Conservation (phyloP, 192 early-diverging fungal genomes). For the Coemansia umbellata region DNA sequence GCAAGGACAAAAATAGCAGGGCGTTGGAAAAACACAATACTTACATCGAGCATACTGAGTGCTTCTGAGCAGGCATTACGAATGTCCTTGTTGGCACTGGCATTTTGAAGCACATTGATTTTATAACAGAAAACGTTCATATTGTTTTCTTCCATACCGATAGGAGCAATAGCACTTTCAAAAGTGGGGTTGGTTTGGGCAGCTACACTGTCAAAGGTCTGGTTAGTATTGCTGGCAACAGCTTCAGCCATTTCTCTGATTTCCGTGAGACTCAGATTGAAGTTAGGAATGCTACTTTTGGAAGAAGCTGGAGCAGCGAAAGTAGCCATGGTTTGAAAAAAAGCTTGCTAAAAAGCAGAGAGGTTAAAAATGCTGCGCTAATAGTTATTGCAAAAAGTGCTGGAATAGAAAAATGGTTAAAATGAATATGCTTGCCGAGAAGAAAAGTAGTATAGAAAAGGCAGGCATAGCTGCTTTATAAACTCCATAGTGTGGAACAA, state of each 20-base stretch:
- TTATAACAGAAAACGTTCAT: background rate
- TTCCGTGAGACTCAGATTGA: background rate
- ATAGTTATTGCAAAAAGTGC: too few relatives aligned
- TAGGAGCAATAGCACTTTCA: constrained; percentile 7
- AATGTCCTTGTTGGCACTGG: constrained; percentile 48
- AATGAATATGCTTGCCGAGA: too few relatives aligned
- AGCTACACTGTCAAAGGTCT: background rate
- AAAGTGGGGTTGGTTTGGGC: constrained; percentile 16
- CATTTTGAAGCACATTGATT: constrained; percentile 2
- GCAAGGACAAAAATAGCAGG: background rate
- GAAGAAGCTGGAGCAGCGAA: too few relatives aligned
- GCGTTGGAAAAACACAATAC: background rate
- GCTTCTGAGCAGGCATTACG: constrained; percentile 60
- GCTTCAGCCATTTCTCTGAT: background rate
- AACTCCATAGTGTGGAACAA: too few relatives aligned
- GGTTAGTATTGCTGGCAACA: background rate
- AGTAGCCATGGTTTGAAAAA: too few relatives aligned
- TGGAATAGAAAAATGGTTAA: too few relatives aligned
- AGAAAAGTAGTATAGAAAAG: too few relatives aligned
- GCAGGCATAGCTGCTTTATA: too few relatives aligned
- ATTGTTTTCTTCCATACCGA: constrained; percentile 17
- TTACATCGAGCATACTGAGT: constrained; percentile 36
- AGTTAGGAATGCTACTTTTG: constrained; percentile 1
- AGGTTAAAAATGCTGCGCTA: too few relatives aligned
- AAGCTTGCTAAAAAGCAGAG: too few relatives aligned